phyloP scores from a whole-genome alignment of 352 stramenopile species.

The Pythium phragmiticola region DNA sequence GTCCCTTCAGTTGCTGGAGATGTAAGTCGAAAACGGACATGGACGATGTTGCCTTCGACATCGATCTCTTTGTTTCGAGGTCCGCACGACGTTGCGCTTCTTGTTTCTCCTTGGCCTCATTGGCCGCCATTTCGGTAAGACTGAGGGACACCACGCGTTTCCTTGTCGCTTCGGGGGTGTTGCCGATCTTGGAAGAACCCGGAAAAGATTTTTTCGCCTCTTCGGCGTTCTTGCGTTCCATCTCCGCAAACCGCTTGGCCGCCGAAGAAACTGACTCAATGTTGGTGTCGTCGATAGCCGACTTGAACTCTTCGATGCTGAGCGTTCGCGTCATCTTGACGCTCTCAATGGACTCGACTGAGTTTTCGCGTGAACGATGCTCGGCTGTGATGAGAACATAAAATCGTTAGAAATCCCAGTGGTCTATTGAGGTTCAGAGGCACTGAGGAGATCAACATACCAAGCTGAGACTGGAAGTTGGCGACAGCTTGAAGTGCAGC shows the following conservation, averaged over 20 bases:
- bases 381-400: slow-evolving; percentile 24
- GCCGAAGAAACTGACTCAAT: slow-evolving; percentile 48
- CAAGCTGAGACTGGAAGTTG: slow-evolving; percentile 59
- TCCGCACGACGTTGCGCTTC: slow-evolving; percentile 21
- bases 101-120: slow-evolving; percentile 13
- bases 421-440: not conserved
- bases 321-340: slow-evolving; percentile 17
- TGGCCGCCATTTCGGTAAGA: slow-evolving; percentile 10
- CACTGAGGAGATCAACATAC: slow-evolving; percentile 23
- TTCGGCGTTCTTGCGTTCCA: slow-evolving; percentile 51
- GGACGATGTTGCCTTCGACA: slow-evolving; percentile 19
- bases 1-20: slow-evolving; percentile 17
- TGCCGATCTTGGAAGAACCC: not conserved
- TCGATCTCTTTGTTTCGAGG: slow-evolving; percentile 12
- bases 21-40: slow-evolving; percentile 25
- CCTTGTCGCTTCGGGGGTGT: not conserved
- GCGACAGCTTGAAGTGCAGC: slow-evolving; percentile 46
- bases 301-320: slow-evolving; percentile 58
- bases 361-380: slow-evolving; percentile 26
- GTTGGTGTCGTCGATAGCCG: slow-evolving; percentile 47
- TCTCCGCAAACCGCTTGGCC: slow-evolving; percentile 59
- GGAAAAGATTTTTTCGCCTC: slow-evolving; percentile 7
- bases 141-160: slow-evolving; percentile 3
- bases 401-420: not conserved
- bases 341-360: slow-evolving; percentile 26